Conservation (phyloP, 2,329 filamentous ascomycete species). For the Elsinoe necatrix region DNA sequence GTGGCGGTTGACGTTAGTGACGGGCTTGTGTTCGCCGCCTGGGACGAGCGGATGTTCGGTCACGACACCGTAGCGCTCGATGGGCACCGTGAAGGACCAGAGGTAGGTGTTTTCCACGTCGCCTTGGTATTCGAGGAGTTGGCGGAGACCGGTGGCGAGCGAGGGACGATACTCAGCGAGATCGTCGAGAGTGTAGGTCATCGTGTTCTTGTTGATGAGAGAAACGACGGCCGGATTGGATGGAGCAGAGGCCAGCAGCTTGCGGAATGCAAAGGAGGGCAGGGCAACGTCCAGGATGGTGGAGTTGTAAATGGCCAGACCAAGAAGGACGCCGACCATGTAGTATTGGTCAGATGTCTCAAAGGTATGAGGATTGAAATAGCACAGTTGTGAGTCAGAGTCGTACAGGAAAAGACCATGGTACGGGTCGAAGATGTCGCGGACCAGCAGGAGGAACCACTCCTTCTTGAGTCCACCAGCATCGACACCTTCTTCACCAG, state of each 20-base stretch:
- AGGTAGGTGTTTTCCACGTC: slow-evolving; percentile 74
- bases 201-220: slow-evolving; percentile 32
- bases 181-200: slow-evolving; percentile 72
- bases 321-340: slow-evolving; percentile 77
- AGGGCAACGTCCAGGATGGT: slow-evolving; percentile 84
- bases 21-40: slow-evolving; percentile 62
- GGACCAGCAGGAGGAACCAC: slow-evolving; percentile 82
- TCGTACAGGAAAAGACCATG: slow-evolving; percentile 91
- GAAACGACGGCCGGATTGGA: slow-evolving; percentile 33
- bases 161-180: slow-evolving; percentile 71
- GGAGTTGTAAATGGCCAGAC: slow-evolving; percentile 88
- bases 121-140: slow-evolving; percentile 74
- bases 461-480: slow-evolving; percentile 85
- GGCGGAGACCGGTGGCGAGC: slow-evolving; percentile 64
- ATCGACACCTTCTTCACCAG: slow-evolving; percentile 84
- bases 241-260: slow-evolving; percentile 72
- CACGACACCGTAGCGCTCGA: slow-evolving; percentile 66
- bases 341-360: slow-evolving; percentile 90
- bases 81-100: slow-evolving; percentile 69
- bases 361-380: slow-evolving; percentile 85
- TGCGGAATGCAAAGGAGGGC: slow-evolving; percentile 82
- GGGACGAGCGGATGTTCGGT: slow-evolving; percentile 62
- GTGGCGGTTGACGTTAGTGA: slow-evolving; percentile 74
- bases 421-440: slow-evolving; percentile 84
- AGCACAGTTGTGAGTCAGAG: slow-evolving; percentile 81